A percentile compares a stretch with the other conserved stretches of the same genome.
Conservation (phyloP, 176 grass and related monocot species). For the Raddia guianensis region DNA sequence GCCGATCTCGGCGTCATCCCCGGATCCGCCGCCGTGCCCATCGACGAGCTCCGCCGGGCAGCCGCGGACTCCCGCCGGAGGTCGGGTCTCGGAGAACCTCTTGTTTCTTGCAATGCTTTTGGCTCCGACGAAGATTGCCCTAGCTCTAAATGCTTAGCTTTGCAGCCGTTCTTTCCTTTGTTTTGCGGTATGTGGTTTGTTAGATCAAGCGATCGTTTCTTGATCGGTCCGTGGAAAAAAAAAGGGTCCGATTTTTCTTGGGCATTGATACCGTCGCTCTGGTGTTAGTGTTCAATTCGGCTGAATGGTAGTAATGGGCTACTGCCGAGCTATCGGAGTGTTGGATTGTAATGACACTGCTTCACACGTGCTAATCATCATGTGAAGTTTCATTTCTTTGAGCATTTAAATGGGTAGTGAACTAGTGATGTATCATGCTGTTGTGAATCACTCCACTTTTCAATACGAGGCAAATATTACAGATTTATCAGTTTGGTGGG, state of each 20-base stretch:
- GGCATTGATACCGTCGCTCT: not conserved
- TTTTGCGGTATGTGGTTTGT: not conserved
- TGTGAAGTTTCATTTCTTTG: not conserved
- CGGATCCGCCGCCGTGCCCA: slow-evolving; percentile 41
- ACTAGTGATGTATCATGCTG: not conserved
- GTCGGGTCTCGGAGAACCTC: slow-evolving; percentile 38
- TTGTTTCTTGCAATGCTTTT: not conserved
- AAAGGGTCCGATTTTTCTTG: not conserved
- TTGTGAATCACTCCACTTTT: not conserved
- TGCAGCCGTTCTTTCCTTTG: not conserved
- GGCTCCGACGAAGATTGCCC: not conserved
- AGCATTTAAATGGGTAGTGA: not conserved
- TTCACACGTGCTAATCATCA: not conserved
- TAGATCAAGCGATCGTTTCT: not conserved
- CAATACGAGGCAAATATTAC: not conserved
- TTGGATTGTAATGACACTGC: not conserved
- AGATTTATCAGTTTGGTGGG: not conserved
- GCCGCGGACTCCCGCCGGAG: slow-evolving; percentile 91
- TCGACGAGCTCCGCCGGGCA: slow-evolving; percentile 76
- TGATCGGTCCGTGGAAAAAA: not conserved
- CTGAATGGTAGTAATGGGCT: not conserved
- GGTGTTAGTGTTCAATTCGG: slow-evolving; percentile 9
- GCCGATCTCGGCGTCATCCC: slow-evolving; percentile 74
- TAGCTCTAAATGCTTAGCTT: slow-evolving; percentile 6
- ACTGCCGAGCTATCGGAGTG: not conserved